Evolutionary conservation across 176 grass and related monocot species (phyloP), one percentile per base, ranked within the genome.

Genomic region (Aegilops sharonensis): DNA sequence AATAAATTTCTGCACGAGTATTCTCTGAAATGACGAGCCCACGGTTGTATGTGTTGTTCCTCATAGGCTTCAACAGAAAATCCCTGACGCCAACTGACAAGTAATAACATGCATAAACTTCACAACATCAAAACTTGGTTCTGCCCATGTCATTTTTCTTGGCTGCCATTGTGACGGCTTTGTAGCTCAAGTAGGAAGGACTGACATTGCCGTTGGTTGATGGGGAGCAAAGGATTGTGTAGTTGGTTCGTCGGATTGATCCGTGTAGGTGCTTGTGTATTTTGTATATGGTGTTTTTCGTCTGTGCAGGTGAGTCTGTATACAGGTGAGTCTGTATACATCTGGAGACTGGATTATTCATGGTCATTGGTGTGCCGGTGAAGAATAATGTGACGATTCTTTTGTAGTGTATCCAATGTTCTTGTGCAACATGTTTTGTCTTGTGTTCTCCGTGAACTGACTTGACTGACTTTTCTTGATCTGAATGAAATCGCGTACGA

Each of bases 331-430:
- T 20, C 13, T 74, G 47, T 48, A 75, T 6, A 47, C 40, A 15
- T 34, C 18, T 48, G 43, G 80, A 20, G 72, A 78, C 56, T 66
- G 73, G 72, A 56, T 68, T 78, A 30, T 85, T 85, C 74, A 10
- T 78, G 62, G n/a, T 27, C 30, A 25, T 48, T 12, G 57, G 63
- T 77, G 45, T 21, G 15, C 0, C 5, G 42, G 18, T 52, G 60
- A 36, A 67, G 23, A 56, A 85, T 77, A 50, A 39, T 54, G 61
- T 37, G 83, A 67, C 20, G 3, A 78, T 77, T 68, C 62, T 48
- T 48, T 14, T 48, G 47, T 48, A 48, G 13, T 48, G 4, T 12
- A 48, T 17, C 42, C 3, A 50, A 42, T 42, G 40, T 42, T 42
- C 40, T 42, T 42, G 40, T 42, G 40, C 40, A 42, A 42, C 40